phyloP scores from a whole-genome alignment of 192 early-diverging fungal species.

The Endogone sp. region DNA sequence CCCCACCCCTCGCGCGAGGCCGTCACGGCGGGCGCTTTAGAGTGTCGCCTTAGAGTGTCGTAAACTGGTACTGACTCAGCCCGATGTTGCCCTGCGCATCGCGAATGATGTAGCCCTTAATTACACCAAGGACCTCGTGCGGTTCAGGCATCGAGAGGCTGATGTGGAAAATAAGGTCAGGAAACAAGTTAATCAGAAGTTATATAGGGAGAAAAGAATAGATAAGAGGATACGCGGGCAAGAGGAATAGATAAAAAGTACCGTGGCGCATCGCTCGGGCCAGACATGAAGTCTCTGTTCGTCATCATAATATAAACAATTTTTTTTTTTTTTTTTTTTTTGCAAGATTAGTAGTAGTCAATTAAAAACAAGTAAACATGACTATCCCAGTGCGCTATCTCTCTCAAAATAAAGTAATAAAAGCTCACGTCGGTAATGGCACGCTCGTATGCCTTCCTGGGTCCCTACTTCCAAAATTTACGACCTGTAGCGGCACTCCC shows the following conservation, averaged over 20 bases:
- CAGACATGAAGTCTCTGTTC: constrained; percentile 45
- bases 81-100: constrained; percentile 59
- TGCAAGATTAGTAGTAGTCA: no score
- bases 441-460: constrained; percentile 44
- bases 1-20: no score
- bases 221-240: no score
- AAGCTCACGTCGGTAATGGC: constrained; percentile 43
- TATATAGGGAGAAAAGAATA: neutral
- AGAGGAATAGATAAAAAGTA: neutral
- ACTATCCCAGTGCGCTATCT: neutral
- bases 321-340: neutral
- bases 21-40: no score
- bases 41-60: constrained; percentile 9
- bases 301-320: neutral
- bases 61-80: constrained; percentile 46
- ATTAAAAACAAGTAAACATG: no score
- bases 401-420: neutral
- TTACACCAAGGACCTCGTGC: constrained; percentile 44
- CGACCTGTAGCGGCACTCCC: constrained; percentile 11
- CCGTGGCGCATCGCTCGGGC: constrained; percentile 43
- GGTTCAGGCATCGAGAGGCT: constrained; percentile 52
- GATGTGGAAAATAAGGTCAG: no score
- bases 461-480: constrained; percentile 35
- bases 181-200: neutral
- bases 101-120: constrained; percentile 49